Evolutionary conservation across 768 basidiomycete genomes (phyloP).

Genomic region (Agaricus subrufescens): DNA sequence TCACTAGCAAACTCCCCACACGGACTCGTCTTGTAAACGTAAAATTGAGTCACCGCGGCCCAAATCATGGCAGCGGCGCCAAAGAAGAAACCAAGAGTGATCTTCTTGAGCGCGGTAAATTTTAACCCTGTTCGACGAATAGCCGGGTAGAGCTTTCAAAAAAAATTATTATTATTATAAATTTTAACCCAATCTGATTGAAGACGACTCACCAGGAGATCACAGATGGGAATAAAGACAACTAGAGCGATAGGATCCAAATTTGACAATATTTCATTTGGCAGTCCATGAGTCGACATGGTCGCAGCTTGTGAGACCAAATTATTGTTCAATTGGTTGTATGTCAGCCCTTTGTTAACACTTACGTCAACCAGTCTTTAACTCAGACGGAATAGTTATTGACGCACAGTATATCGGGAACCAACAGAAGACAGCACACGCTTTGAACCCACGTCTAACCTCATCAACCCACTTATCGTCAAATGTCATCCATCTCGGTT

Average conservation of each 20-base stretch:
- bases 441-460: constrained; percentile 66
- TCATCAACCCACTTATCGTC: constrained; percentile 82
- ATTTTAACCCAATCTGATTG: neutral
- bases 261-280: constrained; percentile 77
- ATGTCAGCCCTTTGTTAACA: constrained; percentile 54
- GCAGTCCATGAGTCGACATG: constrained; percentile 65
- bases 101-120: constrained; percentile 57
- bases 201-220: constrained; percentile 38
- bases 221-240: constrained; percentile 65
- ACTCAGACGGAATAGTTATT: neutral
- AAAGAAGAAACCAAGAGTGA: constrained; percentile 52
- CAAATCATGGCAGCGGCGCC: constrained; percentile 59
- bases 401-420: constrained; percentile 64
- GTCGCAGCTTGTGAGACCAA: constrained; percentile 76
- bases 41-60: constrained; percentile 71
- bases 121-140: constrained; percentile 46
- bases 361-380: too few species aligned
- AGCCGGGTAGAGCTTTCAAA: constrained; percentile 49
- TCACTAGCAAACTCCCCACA: constrained; percentile 50
- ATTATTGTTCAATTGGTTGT: constrained; percentile 78
- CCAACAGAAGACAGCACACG: constrained; percentile 59
- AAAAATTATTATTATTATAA: neutral
- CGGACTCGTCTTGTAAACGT: constrained; percentile 63
- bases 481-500: constrained; percentile 69
- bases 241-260: constrained; percentile 74